These are phyloP conservation scores for Abrus pulchellus DNA, from an alignment of 306 rosid genomes.

Conservation along the genomic window DNA sequence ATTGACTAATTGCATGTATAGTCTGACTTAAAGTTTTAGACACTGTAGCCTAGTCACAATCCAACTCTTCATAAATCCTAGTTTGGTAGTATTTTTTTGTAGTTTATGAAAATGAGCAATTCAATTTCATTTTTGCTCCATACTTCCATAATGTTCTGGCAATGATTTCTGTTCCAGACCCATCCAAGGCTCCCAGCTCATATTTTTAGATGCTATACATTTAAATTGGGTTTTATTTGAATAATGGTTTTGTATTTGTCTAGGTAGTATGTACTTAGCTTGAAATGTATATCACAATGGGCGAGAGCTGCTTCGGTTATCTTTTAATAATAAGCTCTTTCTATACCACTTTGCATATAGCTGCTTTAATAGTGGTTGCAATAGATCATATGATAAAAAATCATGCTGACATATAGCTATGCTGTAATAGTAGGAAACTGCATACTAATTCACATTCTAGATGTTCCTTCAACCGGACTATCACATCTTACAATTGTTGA, in stretches of 20 bases:
- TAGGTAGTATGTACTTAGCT: slow-evolving; percentile 23
- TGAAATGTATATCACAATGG: slow-evolving; percentile 8
- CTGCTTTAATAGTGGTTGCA: not conserved
- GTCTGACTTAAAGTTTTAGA: slow-evolving; percentile 41
- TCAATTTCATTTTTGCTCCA: not conserved
- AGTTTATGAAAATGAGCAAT: slow-evolving; percentile 36
- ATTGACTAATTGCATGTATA: slow-evolving; percentile 21
- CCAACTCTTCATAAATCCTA: not conserved
- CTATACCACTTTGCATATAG: not conserved
- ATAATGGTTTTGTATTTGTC: not conserved
- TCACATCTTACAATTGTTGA: no score
- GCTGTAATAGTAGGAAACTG: no score
- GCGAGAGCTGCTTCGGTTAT: slow-evolving; percentile 1
- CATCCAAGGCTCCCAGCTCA: not conserved
- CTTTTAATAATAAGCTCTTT: not conserved
- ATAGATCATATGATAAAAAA: no score
- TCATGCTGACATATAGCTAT: no score
- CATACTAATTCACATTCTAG: no score
- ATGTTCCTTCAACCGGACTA: no score
- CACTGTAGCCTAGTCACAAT: slow-evolving; percentile 9
- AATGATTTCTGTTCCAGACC: not conserved
- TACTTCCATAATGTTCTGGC: not conserved
- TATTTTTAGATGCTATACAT: slow-evolving; percentile 14
- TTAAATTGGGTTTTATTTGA: slow-evolving; percentile 15
- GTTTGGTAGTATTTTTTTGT: slow-evolving; percentile 3